Conservation (phyloP, 495 filamentous ascomycete species). For the Podospora didyma region DNA sequence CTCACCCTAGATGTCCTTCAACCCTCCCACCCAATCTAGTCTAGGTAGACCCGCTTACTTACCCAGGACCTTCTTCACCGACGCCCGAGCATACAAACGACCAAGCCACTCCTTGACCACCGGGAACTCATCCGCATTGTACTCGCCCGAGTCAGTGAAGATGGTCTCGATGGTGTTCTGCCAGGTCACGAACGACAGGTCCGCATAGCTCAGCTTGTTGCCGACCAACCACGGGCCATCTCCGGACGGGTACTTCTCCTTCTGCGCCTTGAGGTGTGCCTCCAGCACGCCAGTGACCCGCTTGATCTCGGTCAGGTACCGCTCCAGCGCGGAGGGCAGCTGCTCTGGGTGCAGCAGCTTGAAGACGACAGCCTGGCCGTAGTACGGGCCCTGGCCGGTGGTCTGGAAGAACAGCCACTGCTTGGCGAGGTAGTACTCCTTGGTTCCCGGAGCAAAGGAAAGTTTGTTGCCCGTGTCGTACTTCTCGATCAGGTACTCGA, state of each 20-base stretch:
- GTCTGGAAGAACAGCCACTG: conserved; percentile 67
- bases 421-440: conserved; percentile 50
- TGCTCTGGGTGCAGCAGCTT: conserved; percentile 51
- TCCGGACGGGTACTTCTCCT: no score
- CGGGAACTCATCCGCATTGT: conserved; percentile 21
- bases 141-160: not conserved
- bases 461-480: conserved; percentile 62
- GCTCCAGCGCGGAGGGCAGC: conserved; percentile 52
- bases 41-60: no score
- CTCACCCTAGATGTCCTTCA: no score
- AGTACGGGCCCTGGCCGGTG: conserved; percentile 66
- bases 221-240: conserved; percentile 57
- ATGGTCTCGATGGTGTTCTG: conserved; percentile 8
- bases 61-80: no score
- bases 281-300: conserved; percentile 61
- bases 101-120: not conserved
- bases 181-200: conserved; percentile 58
- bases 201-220: conserved; percentile 53
- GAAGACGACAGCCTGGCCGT: conserved; percentile 51
- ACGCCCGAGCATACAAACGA: not conserved
- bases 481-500: conserved; percentile 65
- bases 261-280: conserved; percentile 30
- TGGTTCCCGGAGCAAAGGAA: conserved; percentile 44
- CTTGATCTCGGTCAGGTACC: conserved; percentile 56
- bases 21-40: no score